Conservation (phyloP, 1,284 basidiomycete species). For the Lentinula novae-zelandiae region DNA sequence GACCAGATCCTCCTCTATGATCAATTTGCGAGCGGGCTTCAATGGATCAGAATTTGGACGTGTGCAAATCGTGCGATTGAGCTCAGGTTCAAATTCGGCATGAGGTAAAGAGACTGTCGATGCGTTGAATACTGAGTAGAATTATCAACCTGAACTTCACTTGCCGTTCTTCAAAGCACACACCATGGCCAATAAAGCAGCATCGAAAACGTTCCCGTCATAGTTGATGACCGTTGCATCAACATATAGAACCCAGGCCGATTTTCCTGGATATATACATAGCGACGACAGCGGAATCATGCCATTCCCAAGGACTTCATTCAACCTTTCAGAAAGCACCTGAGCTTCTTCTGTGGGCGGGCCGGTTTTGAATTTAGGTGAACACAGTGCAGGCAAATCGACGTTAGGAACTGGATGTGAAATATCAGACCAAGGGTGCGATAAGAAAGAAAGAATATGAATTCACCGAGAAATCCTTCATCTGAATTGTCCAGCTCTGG, state of each 20-base stretch:
- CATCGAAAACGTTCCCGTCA: slow-evolving; percentile 94
- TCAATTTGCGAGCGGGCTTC: slow-evolving; percentile 36
- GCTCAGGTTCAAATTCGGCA: slow-evolving; percentile 64
- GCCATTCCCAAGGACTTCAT: slow-evolving; percentile 72
- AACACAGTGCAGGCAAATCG: slow-evolving; percentile 90
- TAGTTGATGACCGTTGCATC: slow-evolving; percentile 96
- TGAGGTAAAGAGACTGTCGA: slow-evolving; percentile 68
- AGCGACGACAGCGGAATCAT: slow-evolving; percentile 67
- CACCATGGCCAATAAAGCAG: slow-evolving; percentile 83
- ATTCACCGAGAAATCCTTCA: slow-evolving; percentile 79
- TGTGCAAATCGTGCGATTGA: slow-evolving; percentile 67
- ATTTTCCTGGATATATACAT: slow-evolving; percentile 76
- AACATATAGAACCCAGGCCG: slow-evolving; percentile 90
- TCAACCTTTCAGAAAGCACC: slow-evolving; percentile 77
- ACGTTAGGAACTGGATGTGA: slow-evolving; percentile 53
- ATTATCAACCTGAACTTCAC: slow-evolving; percentile 22
- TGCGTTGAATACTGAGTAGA: background rate
- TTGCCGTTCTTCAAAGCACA: slow-evolving; percentile 82
- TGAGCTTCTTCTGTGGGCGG: slow-evolving; percentile 93
- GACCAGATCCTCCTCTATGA: slow-evolving; percentile 7
- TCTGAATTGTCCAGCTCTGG: slow-evolving; percentile 75
- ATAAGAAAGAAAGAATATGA: background rate
- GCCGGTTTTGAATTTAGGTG: slow-evolving; percentile 90
- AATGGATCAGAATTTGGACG: slow-evolving; percentile 40
- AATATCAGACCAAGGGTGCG: background rate